Evolutionary conservation across 2,329 filamentous ascomycete genomes (phyloP), one percentile per base, ranked within the genome.

Genomic region (Macrophomina tecta): DNA sequence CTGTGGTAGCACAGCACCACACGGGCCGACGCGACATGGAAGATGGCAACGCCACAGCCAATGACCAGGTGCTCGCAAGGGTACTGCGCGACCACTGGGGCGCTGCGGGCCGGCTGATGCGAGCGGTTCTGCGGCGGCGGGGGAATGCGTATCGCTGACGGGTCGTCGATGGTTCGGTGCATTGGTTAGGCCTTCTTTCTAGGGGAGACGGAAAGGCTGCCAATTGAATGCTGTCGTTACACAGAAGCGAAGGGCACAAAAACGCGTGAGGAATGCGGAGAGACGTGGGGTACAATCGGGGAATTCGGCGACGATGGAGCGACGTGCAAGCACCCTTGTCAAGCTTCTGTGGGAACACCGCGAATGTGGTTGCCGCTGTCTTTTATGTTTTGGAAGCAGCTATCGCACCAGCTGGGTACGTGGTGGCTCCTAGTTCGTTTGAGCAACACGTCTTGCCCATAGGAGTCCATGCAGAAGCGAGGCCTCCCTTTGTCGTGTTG

Each of bases 1-100:
- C 72, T 72, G 67, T 83, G 80, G 68, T 80, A 82, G 74, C 83
- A 84, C 11, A 85, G 72, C 1, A 85, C 82, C 1, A 84, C 82
- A 46, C 82, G 73, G 5, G 72, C 71, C 7, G 78, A 76, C 1
- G 81, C 80, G 30, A 85, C 70, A 69, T 85, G 83, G 73, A 85
- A 85, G 48, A 85, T 85, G 1, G 82, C 82, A 0, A 83, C 81
- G 14, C 83, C 83, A 16, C 74, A 77, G 40, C 77, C 78, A 42
- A 80, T 72, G 4, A 61, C 61, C 16, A 67, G 56, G 60, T 64
- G 48, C 30, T 49, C 38, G 7, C 58, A 67, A 16, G 48, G 34
- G 30, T 64, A 67, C 38, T 64, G 63, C 30, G 65, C 65, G 38
- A 49, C 32, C 14, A 64, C 58, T 7, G 65, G 49, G 7, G 28